These are phyloP conservation scores for Neurospora crassa DNA, from an alignment of 2,329 filamentous ascomycete species.

Conservation along the genomic window DNA sequence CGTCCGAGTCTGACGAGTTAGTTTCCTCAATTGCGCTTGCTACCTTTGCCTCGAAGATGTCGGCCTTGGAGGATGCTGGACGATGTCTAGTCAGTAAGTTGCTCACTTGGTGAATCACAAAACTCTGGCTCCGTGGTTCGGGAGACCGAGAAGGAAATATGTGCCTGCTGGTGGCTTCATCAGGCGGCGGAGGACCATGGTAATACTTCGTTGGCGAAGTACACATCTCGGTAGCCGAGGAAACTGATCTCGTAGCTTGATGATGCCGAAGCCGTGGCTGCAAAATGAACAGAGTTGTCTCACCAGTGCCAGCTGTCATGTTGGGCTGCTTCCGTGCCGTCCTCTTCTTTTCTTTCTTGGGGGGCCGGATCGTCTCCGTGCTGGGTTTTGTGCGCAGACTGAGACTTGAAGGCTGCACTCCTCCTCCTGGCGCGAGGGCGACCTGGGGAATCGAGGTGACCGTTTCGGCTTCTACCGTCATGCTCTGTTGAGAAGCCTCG, in stretches of 20 bases:
- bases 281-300: constrained; percentile 23
- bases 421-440: constrained; percentile 56
- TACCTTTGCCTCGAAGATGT: constrained; percentile 96
- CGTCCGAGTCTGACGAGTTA: constrained; percentile 92
- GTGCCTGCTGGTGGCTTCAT: constrained; percentile 19
- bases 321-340: constrained; percentile 60
- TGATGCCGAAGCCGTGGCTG: constrained; percentile 31
- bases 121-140: constrained; percentile 19
- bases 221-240: constrained; percentile 21
- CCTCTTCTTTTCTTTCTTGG: constrained; percentile 80
- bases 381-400: constrained; percentile 81
- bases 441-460: constrained; percentile 85
- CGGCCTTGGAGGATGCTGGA: constrained; percentile 83
- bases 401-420: constrained; percentile 53
- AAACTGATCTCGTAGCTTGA: constrained; percentile 29
- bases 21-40: constrained; percentile 93
- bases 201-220: constrained; percentile 26
- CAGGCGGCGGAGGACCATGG: constrained; percentile 14
- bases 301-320: constrained; percentile 64
- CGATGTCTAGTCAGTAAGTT: constrained; percentile 34
- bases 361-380: constrained; percentile 90
- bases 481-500: constrained; percentile 73
- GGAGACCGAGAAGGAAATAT: constrained; percentile 11
- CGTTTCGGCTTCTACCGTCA: constrained; percentile 97
- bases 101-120: constrained; percentile 29